Evolutionary conservation across 345 rosid species (phyloP).

Genomic region (Boechera retrofracta): DNA sequence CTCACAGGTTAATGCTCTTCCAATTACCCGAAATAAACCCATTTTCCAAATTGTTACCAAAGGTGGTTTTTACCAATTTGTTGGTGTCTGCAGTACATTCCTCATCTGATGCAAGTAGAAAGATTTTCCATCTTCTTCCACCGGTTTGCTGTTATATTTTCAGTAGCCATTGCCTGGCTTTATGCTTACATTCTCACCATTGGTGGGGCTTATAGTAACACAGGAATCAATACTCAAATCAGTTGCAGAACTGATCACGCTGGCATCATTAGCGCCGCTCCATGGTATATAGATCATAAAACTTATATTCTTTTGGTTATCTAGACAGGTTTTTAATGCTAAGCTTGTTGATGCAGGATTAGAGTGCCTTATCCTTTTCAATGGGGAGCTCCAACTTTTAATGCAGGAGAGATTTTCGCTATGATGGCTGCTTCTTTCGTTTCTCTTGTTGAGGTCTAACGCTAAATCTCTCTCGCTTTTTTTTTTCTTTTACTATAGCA

Average conservation of each 20-base stretch:
- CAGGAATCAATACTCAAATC: conserved; percentile 62
- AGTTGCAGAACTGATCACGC: conserved; percentile 85
- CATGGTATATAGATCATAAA: conserved; percentile 61
- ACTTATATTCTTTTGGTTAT: neutral
- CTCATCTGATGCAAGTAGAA: conserved; percentile 62
- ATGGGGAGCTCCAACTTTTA: conserved; percentile 93
- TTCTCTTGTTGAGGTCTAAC: conserved; percentile 78
- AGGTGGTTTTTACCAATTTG: neutral
- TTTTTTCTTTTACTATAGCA: neutral
- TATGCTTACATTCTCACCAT: conserved; percentile 85
- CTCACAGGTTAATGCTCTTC: conserved; percentile 64
- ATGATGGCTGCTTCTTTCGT: conserved; percentile 93
- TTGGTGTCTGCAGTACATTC: conserved; percentile 67
- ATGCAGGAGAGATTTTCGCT: conserved; percentile 91
- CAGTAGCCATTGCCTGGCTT: conserved; percentile 78
- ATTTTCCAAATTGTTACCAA: conserved; percentile 4
- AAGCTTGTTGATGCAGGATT: conserved; percentile 59
- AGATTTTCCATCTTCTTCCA: conserved; percentile 56
- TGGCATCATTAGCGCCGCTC: conserved; percentile 77
- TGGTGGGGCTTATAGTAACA: conserved; percentile 75
- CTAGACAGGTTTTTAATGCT: neutral
- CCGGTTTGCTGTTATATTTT: conserved; percentile 87
- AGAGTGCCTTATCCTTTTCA: conserved; percentile 94
- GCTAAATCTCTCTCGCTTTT: neutral
- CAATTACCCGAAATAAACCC: neutral